A percentile compares a stretch with the other conserved stretches of the same genome.
phyloP scores from a whole-genome alignment of 768 basidiomycete genomes.

The Myochromella boudieri region DNA sequence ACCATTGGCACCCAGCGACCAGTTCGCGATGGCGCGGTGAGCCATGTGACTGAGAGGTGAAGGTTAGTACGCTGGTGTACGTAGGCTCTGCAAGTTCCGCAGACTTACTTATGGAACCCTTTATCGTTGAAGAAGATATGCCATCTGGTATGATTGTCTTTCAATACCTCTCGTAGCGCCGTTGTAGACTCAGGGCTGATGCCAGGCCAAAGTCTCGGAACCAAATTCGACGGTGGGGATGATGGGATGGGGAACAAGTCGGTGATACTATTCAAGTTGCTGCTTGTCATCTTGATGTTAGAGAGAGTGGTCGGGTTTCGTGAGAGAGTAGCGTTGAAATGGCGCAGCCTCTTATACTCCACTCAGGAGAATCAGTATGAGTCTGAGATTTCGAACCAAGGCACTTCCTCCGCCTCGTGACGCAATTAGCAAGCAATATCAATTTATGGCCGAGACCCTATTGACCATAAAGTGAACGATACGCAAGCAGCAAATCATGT shows the following conservation, averaged over 20 bases:
- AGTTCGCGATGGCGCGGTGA: constrained; percentile 29
- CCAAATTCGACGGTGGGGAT: constrained; percentile 23
- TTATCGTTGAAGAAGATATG: constrained; percentile 53
- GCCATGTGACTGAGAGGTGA: constrained; percentile 23
- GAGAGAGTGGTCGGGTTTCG: too few relatives aligned
- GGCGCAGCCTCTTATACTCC: too few relatives aligned
- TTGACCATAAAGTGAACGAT: too few relatives aligned
- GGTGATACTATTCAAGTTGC: neutral
- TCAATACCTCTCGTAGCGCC: constrained; percentile 34
- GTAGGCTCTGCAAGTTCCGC: neutral
- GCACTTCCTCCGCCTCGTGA: too few relatives aligned
- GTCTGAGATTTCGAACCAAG: too few relatives aligned
- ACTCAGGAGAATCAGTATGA: too few relatives aligned
- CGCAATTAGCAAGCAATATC: too few relatives aligned
- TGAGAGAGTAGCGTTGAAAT: too few relatives aligned
- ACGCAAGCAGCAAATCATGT: too few relatives aligned
- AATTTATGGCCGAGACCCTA: too few relatives aligned
- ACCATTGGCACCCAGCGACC: constrained; percentile 27
- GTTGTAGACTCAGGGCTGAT: constrained; percentile 34
- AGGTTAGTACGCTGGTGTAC: too few relatives aligned
- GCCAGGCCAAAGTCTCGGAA: constrained; percentile 32
- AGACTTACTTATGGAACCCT: constrained; percentile 53
- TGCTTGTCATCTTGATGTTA: too few relatives aligned
- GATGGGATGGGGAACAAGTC: constrained; percentile 34
- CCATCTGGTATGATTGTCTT: constrained; percentile 47